phyloP scores from a whole-genome alignment of 495 filamentous ascomycete genomes.

The Penicillium crystallinum region DNA sequence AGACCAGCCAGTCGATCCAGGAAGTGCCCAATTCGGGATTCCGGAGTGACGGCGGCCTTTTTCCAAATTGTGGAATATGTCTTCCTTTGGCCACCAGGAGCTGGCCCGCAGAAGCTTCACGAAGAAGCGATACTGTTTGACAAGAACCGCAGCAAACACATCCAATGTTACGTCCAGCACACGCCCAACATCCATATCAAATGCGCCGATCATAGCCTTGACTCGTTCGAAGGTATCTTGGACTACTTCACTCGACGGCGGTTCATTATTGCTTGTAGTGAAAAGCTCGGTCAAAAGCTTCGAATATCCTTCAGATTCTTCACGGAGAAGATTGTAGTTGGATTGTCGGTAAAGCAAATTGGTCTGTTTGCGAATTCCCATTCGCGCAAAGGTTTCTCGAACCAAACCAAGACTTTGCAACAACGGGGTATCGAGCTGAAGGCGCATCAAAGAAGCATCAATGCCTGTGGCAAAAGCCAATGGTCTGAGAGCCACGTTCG shows the following conservation, averaged over 20 bases:
- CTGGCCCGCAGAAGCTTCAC: slow-evolving; percentile 84
- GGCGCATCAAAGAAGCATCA: slow-evolving; percentile 65
- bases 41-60: slow-evolving; percentile 41
- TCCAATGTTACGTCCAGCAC: slow-evolving; percentile 90
- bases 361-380: slow-evolving; percentile 82
- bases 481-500: slow-evolving; percentile 38
- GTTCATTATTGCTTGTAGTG: slow-evolving; percentile 62
- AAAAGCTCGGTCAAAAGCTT: slow-evolving; percentile 88
- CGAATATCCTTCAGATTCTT: slow-evolving; percentile 92
- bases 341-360: slow-evolving; percentile 90
- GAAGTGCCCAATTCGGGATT: slow-evolving; percentile 77
- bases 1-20: slow-evolving; percentile 52
- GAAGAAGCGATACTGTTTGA: slow-evolving; percentile 86
- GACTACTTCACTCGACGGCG: slow-evolving; percentile 57
- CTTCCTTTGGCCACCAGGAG: slow-evolving; percentile 90
- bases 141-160: slow-evolving; percentile 77
- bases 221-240: slow-evolving; percentile 70
- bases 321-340: slow-evolving; percentile 91
- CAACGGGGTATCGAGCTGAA: slow-evolving; percentile 71
- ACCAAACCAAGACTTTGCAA: slow-evolving; percentile 73
- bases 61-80: slow-evolving; percentile 24
- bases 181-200: slow-evolving; percentile 89
- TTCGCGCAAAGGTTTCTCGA: slow-evolving; percentile 73
- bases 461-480: slow-evolving; percentile 69
- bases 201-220: slow-evolving; percentile 87